phyloP scores from a whole-genome alignment of 495 filamentous ascomycete genomes.

The Penicillium cosmopolitanum region DNA sequence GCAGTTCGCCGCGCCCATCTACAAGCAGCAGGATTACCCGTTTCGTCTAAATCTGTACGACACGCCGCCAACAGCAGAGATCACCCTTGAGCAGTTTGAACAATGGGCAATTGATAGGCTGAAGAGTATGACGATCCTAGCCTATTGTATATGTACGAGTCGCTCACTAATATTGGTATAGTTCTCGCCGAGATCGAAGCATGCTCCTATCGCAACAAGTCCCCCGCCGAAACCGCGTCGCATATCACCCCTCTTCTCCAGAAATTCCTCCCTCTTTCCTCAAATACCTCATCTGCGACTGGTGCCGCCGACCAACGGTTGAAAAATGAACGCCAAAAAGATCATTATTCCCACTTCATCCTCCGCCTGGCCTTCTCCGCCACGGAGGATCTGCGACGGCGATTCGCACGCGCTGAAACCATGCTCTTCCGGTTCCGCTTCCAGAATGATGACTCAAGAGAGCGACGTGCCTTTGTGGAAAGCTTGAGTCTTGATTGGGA shows the following conservation, averaged over 20 bases:
- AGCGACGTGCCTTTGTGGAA: constrained; percentile 76
- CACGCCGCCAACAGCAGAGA: constrained; percentile 85
- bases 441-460: constrained; percentile 66
- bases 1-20: constrained; percentile 77
- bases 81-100: constrained; percentile 97
- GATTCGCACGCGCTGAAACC: constrained; percentile 85
- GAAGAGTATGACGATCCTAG: constrained; percentile 56
- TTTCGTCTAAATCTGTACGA: constrained; percentile 92
- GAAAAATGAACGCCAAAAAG: constrained; percentile 81
- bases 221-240: constrained; percentile 71
- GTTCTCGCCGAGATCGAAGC: constrained; percentile 95
- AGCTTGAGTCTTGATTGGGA: constrained; percentile 82
- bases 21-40: constrained; percentile 74
- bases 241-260: constrained; percentile 81
- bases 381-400: constrained; percentile 87
- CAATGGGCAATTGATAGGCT: constrained; percentile 98
- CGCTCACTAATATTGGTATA: constrained; percentile 35
- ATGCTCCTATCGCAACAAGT: constrained; percentile 91
- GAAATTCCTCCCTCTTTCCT: constrained; percentile 82
- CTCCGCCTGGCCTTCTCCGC: constrained; percentile 89
- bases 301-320: constrained; percentile 52
- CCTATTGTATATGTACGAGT: not conserved
- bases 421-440: constrained; percentile 86
- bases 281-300: constrained; percentile 67
- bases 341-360: constrained; percentile 98